Evolutionary conservation across 192 early-diverging fungal genomes (phyloP), one percentile per base, ranked within the genome.

Genomic region (Coemansia sp.): DNA sequence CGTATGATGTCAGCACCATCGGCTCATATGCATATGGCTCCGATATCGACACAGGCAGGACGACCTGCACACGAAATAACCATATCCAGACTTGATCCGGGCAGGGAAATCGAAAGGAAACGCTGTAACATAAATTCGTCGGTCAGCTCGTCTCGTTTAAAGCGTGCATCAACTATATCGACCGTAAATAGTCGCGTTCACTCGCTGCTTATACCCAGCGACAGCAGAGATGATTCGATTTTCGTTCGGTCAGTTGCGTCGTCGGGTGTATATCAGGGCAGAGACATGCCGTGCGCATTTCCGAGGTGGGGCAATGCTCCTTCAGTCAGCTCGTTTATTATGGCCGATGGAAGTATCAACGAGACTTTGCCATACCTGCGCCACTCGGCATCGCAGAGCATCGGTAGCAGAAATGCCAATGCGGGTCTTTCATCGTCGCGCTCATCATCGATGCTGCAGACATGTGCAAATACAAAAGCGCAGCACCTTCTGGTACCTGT

Each of bases 151-250:
- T 11, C 50, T 8, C 45, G 62, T 11, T 11, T 17, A 41, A 63
- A 48, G 61, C 67, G 67, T 2, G 67, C 67, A 11, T 69, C 61
- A 15, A 69, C 67, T 5, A 48, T 69, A 22, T 69, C 67, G 23
- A 37, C 56, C n/a, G 52, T 54, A 10, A 18, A 54, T 22, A 24
- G 27, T 22, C 52, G 37, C 33, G 6, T 52, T 22, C 52, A 54
- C 52, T 54, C 52, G 52, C 52, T 54, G 2, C 52, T 54, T 30
- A n/a, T 54, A 10, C 17, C 33, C 11, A 21, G 21, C 18, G 52
- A 54, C 52, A 19, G 46, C 46, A 15, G 21, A 17, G 41, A 3
- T 43, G 41, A 3, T 34, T 41, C 6, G 24, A 11, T 3, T 19
- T 9, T 15, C 4, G 55, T 9, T 17, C 37, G 38, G 21, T 37